Evolutionary conservation across 164 flowering plant species (phyloP).

Genomic region (Paratinospora sagittata): DNA sequence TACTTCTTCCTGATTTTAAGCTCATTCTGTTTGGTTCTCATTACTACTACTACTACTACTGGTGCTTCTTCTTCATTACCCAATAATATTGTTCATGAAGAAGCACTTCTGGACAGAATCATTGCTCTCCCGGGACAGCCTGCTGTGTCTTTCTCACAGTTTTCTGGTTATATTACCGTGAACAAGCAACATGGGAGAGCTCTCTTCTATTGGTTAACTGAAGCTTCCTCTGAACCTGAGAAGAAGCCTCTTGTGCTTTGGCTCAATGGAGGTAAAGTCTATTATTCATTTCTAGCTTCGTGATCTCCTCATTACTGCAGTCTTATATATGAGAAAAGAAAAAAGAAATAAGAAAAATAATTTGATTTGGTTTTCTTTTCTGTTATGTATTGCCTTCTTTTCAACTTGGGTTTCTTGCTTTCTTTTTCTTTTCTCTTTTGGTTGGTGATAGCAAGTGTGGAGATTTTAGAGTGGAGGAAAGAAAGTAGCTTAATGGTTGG

Average conservation of each 20-base stretch:
- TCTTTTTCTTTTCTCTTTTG: not conserved
- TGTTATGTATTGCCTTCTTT: not conserved
- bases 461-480: not conserved
- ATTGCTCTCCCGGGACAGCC: slow-evolving; percentile 72
- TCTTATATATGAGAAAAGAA: too few species aligned
- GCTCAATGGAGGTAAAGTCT: slow-evolving; percentile 83
- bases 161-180: slow-evolving; percentile 74
- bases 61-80: slow-evolving; percentile 3
- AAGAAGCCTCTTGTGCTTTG: slow-evolving; percentile 79
- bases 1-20: too few species aligned
- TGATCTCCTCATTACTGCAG: too few species aligned
- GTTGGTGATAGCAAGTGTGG: not conserved
- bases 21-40: too few species aligned
- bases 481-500: not conserved
- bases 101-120: slow-evolving; percentile 47
- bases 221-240: slow-evolving; percentile 34
- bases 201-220: slow-evolving; percentile 79
- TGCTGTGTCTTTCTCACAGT: slow-evolving; percentile 53
- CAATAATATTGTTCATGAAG: slow-evolving; percentile 12
- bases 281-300: not conserved
- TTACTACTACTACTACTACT: not conserved
- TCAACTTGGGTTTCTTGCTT: not conserved
- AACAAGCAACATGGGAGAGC: slow-evolving; percentile 60
- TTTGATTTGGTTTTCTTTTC: not conserved
- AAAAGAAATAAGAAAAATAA: too few species aligned